Evolutionary conservation across 306 rosid genomes (phyloP), one percentile per base, ranked within the genome.

Genomic region (Canavalia gladiata): DNA sequence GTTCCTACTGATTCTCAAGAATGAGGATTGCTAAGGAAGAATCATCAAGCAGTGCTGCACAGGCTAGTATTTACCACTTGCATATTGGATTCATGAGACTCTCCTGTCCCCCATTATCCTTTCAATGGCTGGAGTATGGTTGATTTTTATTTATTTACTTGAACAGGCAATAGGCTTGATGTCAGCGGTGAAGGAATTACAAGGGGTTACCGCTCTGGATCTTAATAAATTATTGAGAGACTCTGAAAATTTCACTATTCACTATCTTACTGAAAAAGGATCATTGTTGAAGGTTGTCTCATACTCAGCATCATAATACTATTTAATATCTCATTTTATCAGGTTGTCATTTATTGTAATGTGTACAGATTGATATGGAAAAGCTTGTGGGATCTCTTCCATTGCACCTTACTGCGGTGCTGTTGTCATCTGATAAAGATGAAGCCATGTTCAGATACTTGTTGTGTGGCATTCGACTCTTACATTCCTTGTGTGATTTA

Each of bases 401-500:
- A 6, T 84, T 89, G 87, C 97, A 95, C 87, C 97, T 95, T 78
- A 84, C 79, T 88, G 83, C 91, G 46, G 83, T 85, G 66, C 84
- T 93, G 55, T 84, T 91, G 63, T 83, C 94, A 64, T 68, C 93
- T 71, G 84, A 87, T 39, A 87, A 82, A 83, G 86, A 89, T 74
- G 99, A 90, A 83, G 84, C 87, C 46, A 30, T 76, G 78, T 87
- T 84, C 80, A 93, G 77, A 82, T 90, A 93, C 88, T 83, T 93
- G 80, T 75, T 90, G 75, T 77, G 91, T 82, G 97, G 97, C 35
- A 80, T 90, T 72, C 93, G 97, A 60, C 92, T 95, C 54, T 87
- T 95, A 90, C 93, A 95, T 81, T 87, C 99, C 87, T 86, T 91
- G 81, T 95, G 93, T 79, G 99, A 95, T 79, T 89, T 95, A 87